A percentile compares a stretch with the other conserved stretches of the same genome.
Conservation (phyloP, 371 early-diverging fungal species). For the Rhizomucor miehei region DNA sequence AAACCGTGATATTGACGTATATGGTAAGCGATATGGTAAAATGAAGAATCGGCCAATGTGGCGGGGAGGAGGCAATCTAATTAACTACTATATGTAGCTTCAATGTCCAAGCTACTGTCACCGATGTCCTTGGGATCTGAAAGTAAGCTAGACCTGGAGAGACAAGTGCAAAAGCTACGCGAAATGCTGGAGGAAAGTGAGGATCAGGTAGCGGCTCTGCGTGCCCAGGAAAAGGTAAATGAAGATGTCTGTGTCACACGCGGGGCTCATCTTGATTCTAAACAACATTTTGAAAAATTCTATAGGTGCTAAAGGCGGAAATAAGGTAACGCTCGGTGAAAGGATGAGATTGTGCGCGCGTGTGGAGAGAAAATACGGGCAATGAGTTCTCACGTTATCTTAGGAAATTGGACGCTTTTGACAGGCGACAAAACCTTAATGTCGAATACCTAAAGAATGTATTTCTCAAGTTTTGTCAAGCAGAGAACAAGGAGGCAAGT, state of each 20-base stretch:
- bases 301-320: constrained; percentile 46
- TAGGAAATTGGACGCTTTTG: constrained; percentile 58
- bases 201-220: constrained; percentile 44
- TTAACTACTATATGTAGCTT: constrained; percentile 15
- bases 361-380: neutral
- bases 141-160: constrained; percentile 22
- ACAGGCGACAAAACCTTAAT: constrained; percentile 58
- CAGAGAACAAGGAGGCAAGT: constrained; percentile 51
- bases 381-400: neutral
- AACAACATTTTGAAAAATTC: neutral
- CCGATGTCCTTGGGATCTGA: constrained; percentile 25
- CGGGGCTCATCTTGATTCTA: neutral
- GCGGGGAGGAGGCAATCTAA: neutral
- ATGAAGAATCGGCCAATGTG: neutral
- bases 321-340: constrained; percentile 26
- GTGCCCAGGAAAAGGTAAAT: constrained; percentile 57
- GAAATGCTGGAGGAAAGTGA: constrained; percentile 62
- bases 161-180: constrained; percentile 51
- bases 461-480: constrained; percentile 53
- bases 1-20: neutral
- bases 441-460: constrained; percentile 66
- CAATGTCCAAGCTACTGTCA: constrained; percentile 35
- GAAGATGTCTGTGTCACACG: neutral
- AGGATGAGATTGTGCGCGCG: neutral
- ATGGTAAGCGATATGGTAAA: neutral